Base-by-base conservation (phyloP, 768 basidiomycete genomes). In the Mycena sanguinolenta region DNA sequence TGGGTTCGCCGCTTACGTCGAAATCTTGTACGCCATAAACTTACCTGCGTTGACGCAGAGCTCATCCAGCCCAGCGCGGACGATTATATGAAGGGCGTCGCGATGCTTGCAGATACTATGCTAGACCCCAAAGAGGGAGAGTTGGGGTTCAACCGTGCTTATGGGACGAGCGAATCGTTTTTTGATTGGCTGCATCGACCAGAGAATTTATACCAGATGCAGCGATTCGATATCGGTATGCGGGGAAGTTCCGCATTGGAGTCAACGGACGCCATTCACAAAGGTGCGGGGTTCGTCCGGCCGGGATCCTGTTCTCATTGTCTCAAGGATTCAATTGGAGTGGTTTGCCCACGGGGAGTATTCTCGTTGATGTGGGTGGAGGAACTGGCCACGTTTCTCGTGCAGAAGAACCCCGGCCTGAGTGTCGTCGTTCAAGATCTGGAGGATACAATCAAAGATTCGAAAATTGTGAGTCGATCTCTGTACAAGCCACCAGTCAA, bases 311-410 rank as follows among this genome's bases (percentile, higher is more conserved):
- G 46, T 49, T 38, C 36, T 14, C 10, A 39, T n/a, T 17, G 13
- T 32, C 4, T 61, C n/a, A 63, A 77, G 81, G 77, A 7, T 83
- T 77, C 66, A 77, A 76, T 19, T 83, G 77, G 77, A 44, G 21
- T 16, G 53, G 23, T 0, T 67, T 82, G 19, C 63, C 72, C 6
- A 32, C 63, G 14, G 78, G 73, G 9, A 62, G 70, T 1, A 21
- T 76, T 3, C 55, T 83, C 9, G 79, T 83, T 21, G 82, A 82
- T 53, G 79, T 82, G 14, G 81, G 80, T 0, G 78, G 78, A 4
- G 81, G 79, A 1, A 69, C 79, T n/a, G 81, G 80, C 3, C 49
- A 69, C 13, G 61, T 70, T 21, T 55, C 75, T 4, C 5, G 76
- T 77, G 14, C 42, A 72, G 39, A 59, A 34, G 4, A 55, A 72